phyloP scores from a whole-genome alignment of 2,329 filamentous ascomycete genomes.

The Claviceps pazoutovae region DNA sequence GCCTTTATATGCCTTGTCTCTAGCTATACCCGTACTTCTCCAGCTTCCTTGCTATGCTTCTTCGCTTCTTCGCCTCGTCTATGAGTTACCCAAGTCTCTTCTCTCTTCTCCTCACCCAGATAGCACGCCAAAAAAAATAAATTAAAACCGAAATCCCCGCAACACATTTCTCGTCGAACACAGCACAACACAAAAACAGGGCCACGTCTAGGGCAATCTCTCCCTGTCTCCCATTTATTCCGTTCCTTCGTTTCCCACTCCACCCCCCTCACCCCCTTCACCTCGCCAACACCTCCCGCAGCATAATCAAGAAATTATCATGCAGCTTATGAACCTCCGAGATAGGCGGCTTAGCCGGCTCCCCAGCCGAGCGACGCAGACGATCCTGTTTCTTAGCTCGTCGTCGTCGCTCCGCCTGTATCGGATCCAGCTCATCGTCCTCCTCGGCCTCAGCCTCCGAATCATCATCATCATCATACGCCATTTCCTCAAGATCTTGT shows the following conservation, averaged over 20 bases:
- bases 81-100: not conserved
- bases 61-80: not conserved
- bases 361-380: slow-evolving; percentile 65
- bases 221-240: not conserved
- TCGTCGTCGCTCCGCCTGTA: slow-evolving; percentile 70
- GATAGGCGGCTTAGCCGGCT: slow-evolving; percentile 70
- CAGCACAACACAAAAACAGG: no score
- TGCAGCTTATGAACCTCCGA: slow-evolving; percentile 66
- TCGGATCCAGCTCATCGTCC: slow-evolving; percentile 73
- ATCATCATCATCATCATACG: slow-evolving; percentile 57
- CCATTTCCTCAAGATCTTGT: slow-evolving; percentile 75
- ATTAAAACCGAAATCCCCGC: not conserved
- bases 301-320: slow-evolving; percentile 68
- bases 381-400: slow-evolving; percentile 66
- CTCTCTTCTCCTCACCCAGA: not conserved
- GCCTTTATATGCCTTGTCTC: not conserved
- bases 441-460: slow-evolving; percentile 57
- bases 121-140: not conserved
- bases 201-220: no score
- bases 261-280: not conserved
- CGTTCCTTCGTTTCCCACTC: not conserved
- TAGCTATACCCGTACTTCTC: not conserved
- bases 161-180: no score
- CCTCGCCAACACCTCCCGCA: slow-evolving; percentile 66
- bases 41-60: not conserved